Evolutionary conservation across 2,329 filamentous ascomycete genomes (phyloP).

Genomic region (Neospermospora avenae): DNA sequence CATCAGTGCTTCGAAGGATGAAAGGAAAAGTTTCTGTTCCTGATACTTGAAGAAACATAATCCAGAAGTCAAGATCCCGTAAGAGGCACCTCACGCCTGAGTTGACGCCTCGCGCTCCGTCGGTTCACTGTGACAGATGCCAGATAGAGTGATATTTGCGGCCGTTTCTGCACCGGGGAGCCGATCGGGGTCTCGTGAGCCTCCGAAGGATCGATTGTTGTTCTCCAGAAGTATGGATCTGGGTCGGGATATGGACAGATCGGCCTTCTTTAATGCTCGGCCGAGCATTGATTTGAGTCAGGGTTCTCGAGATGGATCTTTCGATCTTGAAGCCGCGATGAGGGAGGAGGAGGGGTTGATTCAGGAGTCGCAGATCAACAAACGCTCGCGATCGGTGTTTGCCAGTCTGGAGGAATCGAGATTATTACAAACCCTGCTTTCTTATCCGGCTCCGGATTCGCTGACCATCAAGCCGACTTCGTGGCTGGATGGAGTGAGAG

Average conservation of each 20-base stretch:
- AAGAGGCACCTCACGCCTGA: not conserved
- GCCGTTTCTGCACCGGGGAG: slow-evolving; percentile 2
- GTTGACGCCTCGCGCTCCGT: not conserved
- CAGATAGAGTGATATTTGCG: not conserved
- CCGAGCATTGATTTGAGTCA: not conserved
- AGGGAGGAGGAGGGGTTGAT: not conserved
- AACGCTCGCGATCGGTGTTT: not conserved
- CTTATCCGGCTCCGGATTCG: slow-evolving; percentile 23
- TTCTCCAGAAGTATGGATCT: not conserved
- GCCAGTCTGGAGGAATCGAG: not conserved
- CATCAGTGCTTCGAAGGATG: not conserved
- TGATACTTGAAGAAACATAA: not conserved
- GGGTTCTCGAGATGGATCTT: not conserved
- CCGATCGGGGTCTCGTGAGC: not conserved
- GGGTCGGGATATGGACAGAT: not conserved
- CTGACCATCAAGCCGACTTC: slow-evolving; percentile 37
- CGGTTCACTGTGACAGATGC: not conserved
- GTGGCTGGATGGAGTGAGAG: slow-evolving; percentile 47
- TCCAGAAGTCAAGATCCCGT: not conserved
- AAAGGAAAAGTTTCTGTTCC: not conserved
- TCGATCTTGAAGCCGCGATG: slow-evolving; percentile 1
- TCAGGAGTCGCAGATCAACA: not conserved
- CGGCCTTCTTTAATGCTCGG: slow-evolving; percentile 1
- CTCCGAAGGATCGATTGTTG: not conserved
- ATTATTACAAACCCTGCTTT: slow-evolving; percentile 19